Percentiles rank a stretch among this genome's conserved stretches.
phyloP scores from a whole-genome alignment of 108 stramenopile genomes.

The Nitzschia palea region DNA sequence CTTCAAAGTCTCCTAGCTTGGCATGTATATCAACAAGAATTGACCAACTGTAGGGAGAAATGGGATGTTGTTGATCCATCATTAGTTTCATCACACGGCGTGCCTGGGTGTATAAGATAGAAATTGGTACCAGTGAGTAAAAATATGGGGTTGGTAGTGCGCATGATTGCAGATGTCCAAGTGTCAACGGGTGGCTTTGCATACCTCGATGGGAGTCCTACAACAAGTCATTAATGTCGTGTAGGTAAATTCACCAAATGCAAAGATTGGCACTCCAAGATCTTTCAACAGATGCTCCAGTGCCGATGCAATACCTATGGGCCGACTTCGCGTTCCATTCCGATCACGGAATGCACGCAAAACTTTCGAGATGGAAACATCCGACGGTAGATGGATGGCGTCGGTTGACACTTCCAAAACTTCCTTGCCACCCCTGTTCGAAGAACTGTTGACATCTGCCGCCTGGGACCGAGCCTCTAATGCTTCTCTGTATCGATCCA shows the following conservation, averaged over 20 bases:
- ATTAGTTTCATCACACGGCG: slow-evolving; percentile 74
- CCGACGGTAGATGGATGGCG: slow-evolving; percentile 39
- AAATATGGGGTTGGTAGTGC: too few relatives aligned
- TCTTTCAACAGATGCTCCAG: slow-evolving; percentile 64
- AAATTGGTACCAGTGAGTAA: not conserved
- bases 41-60: slow-evolving; percentile 72
- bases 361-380: slow-evolving; percentile 63
- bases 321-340: slow-evolving; percentile 60
- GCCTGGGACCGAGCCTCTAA: slow-evolving; percentile 13
- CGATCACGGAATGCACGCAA: slow-evolving; percentile 79
- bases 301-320: slow-evolving; percentile 69
- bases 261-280: slow-evolving; percentile 50
- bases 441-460: not conserved
- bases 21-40: slow-evolving; percentile 85
- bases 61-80: slow-evolving; percentile 50
- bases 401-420: slow-evolving; percentile 2
- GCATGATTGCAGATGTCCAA: too few relatives aligned
- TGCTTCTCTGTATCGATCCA: slow-evolving; percentile 35
- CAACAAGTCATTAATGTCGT: slow-evolving; percentile 70
- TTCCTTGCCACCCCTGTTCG: not conserved
- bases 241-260: slow-evolving; percentile 69
- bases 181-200: not conserved
- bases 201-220: slow-evolving; percentile 60
- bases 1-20: slow-evolving; percentile 73
- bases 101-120: slow-evolving; percentile 21